These are phyloP conservation scores for Malus sieversii DNA, from an alignment of 306 rosid genomes.

Conservation along the genomic window DNA sequence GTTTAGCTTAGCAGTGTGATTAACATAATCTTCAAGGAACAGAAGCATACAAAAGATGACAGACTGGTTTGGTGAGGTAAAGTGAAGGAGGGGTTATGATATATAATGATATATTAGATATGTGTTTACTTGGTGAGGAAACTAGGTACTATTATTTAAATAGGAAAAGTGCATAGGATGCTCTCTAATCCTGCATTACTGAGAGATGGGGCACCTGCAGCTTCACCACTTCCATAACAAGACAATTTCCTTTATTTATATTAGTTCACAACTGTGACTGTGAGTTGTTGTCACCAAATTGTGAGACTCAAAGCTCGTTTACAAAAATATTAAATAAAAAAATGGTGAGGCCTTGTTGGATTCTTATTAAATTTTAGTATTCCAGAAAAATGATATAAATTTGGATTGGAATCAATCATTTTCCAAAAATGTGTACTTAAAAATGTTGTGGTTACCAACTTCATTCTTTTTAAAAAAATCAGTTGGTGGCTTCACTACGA, in stretches of 20 bases:
- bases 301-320: constrained; percentile 2
- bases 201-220: constrained; percentile 15
- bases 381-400: background rate
- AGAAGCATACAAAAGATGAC: background rate
- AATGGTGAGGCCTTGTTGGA: constrained; percentile 5
- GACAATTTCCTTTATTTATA: constrained; percentile 29
- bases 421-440: background rate
- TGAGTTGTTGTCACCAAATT: constrained; percentile 28
- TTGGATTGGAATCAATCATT: background rate
- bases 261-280: constrained; percentile 15
- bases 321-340: background rate
- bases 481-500: too few relatives aligned
- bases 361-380: background rate
- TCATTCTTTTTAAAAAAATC: too few relatives aligned
- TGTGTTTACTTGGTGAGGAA: constrained; percentile 6
- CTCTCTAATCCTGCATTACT: constrained; percentile 24
- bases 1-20: background rate
- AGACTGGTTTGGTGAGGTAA: background rate
- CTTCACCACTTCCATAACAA: constrained; percentile 31
- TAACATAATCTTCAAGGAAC: background rate
- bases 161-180: constrained; percentile 43
- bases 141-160: background rate
- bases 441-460: too few relatives aligned
- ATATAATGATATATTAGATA: background rate
- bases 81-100: background rate